A percentile compares a stretch with the other conserved stretches of the same genome.
Conservation (phyloP, 352 stramenopile genomes). For the Phytophthora litchii region DNA sequence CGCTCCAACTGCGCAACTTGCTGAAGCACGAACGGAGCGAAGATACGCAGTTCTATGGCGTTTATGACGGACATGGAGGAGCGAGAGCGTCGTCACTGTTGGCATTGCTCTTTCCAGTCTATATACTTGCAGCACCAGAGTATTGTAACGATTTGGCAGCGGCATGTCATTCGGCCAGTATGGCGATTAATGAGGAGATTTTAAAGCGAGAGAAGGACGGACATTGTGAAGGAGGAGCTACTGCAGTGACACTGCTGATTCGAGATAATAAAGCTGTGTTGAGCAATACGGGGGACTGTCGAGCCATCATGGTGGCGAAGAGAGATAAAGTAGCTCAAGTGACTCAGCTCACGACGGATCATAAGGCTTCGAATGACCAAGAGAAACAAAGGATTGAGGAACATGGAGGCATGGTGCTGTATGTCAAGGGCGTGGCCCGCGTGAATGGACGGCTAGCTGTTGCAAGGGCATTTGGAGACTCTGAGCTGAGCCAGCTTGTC, state of each 20-base stretch:
- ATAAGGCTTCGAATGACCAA: slow-evolving; percentile 70
- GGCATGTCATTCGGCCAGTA: slow-evolving; percentile 51
- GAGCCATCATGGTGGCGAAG: slow-evolving; percentile 64
- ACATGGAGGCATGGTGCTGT: slow-evolving; percentile 72
- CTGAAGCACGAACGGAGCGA: slow-evolving; percentile 30
- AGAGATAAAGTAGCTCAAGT: slow-evolving; percentile 29
- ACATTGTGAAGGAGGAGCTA: slow-evolving; percentile 65
- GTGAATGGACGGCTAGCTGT: slow-evolving; percentile 78
- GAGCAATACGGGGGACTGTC: slow-evolving; percentile 83
- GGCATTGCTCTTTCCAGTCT: slow-evolving; percentile 71
- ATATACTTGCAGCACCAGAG: slow-evolving; percentile 59
- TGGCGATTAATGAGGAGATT: slow-evolving; percentile 76
- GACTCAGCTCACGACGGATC: slow-evolving; percentile 68
- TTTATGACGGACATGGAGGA: slow-evolving; percentile 83
- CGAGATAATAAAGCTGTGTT: slow-evolving; percentile 51
- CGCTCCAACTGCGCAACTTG: slow-evolving; percentile 46
- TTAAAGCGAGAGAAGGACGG: slow-evolving; percentile 51
- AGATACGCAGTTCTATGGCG: slow-evolving; percentile 68
- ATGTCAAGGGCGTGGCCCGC: slow-evolving; percentile 71
- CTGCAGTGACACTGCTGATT: slow-evolving; percentile 66
- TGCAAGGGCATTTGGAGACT: slow-evolving; percentile 71
- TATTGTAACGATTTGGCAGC: slow-evolving; percentile 49
- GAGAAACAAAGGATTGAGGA: slow-evolving; percentile 78
- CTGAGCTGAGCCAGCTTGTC: slow-evolving; percentile 63
- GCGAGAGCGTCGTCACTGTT: slow-evolving; percentile 62